These are phyloP conservation scores for Geosmithia putterillii DNA, from an alignment of 2,329 filamentous ascomycete species.

Conservation along the genomic window DNA sequence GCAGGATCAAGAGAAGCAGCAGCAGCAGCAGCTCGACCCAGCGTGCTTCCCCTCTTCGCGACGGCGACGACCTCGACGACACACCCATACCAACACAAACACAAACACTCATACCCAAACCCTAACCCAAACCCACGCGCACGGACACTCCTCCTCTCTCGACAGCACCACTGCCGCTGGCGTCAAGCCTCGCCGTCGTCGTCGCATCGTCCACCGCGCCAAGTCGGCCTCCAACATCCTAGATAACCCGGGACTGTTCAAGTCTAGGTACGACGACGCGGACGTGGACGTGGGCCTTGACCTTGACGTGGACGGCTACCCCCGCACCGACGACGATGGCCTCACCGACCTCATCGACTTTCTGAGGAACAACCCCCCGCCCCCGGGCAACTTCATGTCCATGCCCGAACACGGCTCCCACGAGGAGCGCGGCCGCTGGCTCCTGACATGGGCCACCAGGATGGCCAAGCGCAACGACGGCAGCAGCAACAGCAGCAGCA, in stretches of 20 bases:
- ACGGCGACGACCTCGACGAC: neutral
- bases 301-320: neutral
- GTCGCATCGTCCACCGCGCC: neutral
- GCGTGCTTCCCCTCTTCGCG: neutral
- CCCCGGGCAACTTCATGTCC: constrained; percentile 37
- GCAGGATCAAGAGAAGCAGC: too few species aligned
- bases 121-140: too few species aligned
- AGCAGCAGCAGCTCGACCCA: too few species aligned
- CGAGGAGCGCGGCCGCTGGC: constrained; percentile 24
- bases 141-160: neutral
- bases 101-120: neutral
- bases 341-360: constrained; percentile 32
- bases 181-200: neutral
- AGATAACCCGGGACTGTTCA: too few species aligned
- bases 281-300: too few species aligned
- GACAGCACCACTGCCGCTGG: neutral
- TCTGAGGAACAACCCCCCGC: constrained; percentile 33
- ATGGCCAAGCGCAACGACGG: constrained; percentile 24
- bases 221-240: constrained; percentile 3
- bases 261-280: too few species aligned
- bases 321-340: constrained; percentile 9
- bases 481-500: neutral
- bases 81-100: too few species aligned
- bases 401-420: constrained; percentile 17
- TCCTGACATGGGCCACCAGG: constrained; percentile 22